phyloP scores from a whole-genome alignment of 805 yeast genomes.

The Spathaspora hagerdaliae region DNA sequence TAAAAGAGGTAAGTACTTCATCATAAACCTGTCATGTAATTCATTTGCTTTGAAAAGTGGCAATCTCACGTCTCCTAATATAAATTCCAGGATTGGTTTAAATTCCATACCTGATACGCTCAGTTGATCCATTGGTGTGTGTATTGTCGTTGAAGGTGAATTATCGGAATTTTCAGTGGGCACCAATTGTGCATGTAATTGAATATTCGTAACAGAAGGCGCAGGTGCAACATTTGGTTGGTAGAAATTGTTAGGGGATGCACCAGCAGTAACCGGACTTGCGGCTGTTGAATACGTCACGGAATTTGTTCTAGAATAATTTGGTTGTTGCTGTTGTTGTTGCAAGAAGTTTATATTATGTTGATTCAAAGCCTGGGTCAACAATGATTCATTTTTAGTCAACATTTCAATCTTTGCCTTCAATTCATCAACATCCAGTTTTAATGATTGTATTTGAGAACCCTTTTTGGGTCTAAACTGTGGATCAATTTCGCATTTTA shows the following conservation, averaged over 20 bases:
- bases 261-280: neutral
- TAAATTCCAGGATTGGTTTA: conserved; percentile 52
- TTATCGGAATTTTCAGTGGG: conserved; percentile 21
- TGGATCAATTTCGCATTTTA: conserved; percentile 86
- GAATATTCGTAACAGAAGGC: conserved; percentile 1
- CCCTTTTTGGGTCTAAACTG: conserved; percentile 89
- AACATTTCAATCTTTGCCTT: conserved; percentile 67
- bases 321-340: conserved; percentile 13
- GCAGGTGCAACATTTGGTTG: neutral
- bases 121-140: conserved; percentile 1
- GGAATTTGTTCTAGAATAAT: neutral
- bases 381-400: conserved; percentile 58
- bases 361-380: conserved; percentile 58
- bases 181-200: conserved; percentile 2
- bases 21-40: conserved; percentile 66
- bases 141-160: conserved; percentile 19
- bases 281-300: neutral
- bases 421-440: conserved; percentile 81
- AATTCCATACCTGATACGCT: neutral
- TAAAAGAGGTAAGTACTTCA: conserved; percentile 65
- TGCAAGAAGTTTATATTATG: conserved; percentile 31
- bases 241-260: neutral
- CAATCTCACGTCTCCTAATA: conserved; percentile 70
- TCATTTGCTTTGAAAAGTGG: conserved; percentile 65
- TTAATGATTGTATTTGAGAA: conserved; percentile 76